Conservation (phyloP, 179 eudicot genomes). For the Beta lomatogona region DNA sequence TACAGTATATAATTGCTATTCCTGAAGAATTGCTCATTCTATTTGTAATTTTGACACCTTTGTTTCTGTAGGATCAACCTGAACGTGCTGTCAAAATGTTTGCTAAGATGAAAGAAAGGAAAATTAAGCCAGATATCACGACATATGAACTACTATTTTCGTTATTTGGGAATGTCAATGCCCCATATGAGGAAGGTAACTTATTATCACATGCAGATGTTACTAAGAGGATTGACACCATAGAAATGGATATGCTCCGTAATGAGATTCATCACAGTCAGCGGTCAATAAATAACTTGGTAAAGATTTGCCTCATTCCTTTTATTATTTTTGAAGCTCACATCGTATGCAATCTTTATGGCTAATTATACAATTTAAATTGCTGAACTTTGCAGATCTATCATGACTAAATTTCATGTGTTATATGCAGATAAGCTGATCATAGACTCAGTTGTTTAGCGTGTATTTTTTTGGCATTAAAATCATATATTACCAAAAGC, state of each 20-base stretch:
- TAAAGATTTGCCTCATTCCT: conserved; percentile 29
- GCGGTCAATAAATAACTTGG: conserved; percentile 61
- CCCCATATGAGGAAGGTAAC: conserved; percentile 82
- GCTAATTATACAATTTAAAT: background rate
- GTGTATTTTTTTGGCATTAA: too few species aligned
- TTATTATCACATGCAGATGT: conserved; percentile 60
- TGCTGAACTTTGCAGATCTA: background rate
- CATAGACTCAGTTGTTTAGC: too few species aligned
- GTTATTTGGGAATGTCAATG: conserved; percentile 81
- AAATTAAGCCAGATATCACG: conserved; percentile 53
- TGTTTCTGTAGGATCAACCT: conserved; percentile 74
- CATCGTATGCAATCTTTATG: conserved; percentile 10
- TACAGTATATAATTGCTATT: background rate
- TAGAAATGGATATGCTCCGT: conserved; percentile 77
- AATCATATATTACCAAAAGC: too few species aligned
- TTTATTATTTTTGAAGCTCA: conserved; percentile 3
- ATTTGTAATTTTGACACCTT: conserved; percentile 10
- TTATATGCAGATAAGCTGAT: background rate
- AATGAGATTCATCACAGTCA: conserved; percentile 75
- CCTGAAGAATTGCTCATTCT: background rate
- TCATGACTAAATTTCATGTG: background rate
- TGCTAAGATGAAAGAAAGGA: conserved; percentile 68
- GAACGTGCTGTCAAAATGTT: conserved; percentile 74
- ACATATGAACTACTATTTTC: conserved; percentile 83
- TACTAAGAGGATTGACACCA: conserved; percentile 65